phyloP scores from a whole-genome alignment of 371 early-diverging fungal species.

The Blastocladiella emersonii region DNA sequence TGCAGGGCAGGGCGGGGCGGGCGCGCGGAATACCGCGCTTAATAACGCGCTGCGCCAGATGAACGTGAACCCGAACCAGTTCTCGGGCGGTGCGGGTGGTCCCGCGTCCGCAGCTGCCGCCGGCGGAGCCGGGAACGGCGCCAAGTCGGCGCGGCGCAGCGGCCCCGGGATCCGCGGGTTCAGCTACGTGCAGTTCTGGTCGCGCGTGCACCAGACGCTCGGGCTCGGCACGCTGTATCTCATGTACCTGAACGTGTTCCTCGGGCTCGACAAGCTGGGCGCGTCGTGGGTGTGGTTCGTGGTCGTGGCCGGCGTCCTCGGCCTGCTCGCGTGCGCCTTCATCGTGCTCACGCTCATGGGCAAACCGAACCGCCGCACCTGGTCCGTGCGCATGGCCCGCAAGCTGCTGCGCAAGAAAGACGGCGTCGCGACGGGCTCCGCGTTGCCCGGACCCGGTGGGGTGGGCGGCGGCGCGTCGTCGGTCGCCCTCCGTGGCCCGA shows the following conservation, averaged over 20 bases:
- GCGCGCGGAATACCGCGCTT: no score
- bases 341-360: neutral
- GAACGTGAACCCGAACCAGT: neutral
- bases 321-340: neutral
- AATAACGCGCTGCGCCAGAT: neutral
- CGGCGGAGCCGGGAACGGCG: neutral
- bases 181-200: neutral
- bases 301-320: no score
- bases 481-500: no score
- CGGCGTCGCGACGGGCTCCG: neutral
- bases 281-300: neutral
- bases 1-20: no score
- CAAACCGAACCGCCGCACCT: neutral
- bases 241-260: neutral
- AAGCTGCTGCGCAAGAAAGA: neutral
- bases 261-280: neutral
- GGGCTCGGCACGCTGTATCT: neutral
- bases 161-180: neutral
- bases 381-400: neutral
- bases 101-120: neutral
- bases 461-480: neutral
- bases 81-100: neutral
- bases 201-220: neutral
- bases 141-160: neutral
- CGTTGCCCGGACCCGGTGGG: neutral